Base-by-base conservation (phyloP, 148 eudicot species). In the Rhododendron griersonianum region DNA sequence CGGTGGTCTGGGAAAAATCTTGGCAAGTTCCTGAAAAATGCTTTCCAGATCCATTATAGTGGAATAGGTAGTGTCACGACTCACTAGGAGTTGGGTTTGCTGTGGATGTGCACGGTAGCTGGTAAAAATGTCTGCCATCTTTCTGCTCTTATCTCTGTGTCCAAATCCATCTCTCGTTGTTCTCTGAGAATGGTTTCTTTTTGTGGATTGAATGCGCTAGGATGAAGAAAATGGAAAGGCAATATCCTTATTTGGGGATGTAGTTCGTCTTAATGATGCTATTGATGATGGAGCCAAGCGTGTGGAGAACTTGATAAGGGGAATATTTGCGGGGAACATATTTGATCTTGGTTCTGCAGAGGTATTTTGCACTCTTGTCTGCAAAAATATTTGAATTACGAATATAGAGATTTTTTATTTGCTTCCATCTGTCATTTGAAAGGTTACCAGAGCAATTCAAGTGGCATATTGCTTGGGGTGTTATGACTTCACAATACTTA, bases 261-360 rank as follows among this genome's bases (percentile, higher is more conserved):
- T 97, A 78, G 93, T 97, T 85, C 85, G 81, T 84, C 90, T 93
- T 77, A 95, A 90, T 90, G 99, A 97, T 93, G 93, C 98, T 78
- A 95, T 97, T 81, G 93, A 94, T 87, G 96, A 97, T 89, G 95
- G 92, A 71, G 91, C 85, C 76, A 92, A 93, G 84, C 98, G 96
- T 78, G 83, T 94, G 35, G 98, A 97, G 90, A 93, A 93, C 87
- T 89, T 97, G 91, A 86, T 97, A 81, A 91, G 96, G 89, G 99
- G 99, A 83, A 93, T 97, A 33, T 95, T 97, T 90, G 99, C 99
- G 11, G 99, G 99, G 44, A 97, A 97, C 92, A 91, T 97, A 85
- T 97, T 97, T 91, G 99, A 97, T 90, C 99, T 95, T 90, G 99
- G 99, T 81, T 97, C 99, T 63, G 98, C 99, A 85, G 91, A 95